phyloP scores from a whole-genome alignment of 768 basidiomycete species.

The Clitopilus passeckerianus region DNA sequence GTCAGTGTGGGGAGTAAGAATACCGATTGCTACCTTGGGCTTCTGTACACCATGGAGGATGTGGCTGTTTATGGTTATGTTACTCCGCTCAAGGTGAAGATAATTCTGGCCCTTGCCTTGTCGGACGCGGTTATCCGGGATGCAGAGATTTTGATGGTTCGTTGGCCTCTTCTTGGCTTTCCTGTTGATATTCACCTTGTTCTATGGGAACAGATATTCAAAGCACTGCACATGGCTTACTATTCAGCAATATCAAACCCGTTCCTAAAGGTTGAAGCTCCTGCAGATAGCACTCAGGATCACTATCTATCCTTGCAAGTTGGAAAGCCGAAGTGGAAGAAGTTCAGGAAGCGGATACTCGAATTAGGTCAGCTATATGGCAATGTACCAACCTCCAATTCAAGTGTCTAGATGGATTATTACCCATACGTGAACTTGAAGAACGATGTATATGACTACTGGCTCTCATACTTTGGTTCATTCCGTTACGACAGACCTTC shows the following conservation, averaged over 20 bases:
- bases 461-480: neutral
- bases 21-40: conserved; percentile 77
- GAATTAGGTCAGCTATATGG: conserved; percentile 64
- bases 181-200: neutral
- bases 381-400: conserved; percentile 23
- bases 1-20: conserved; percentile 52
- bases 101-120: conserved; percentile 74
- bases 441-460: no score
- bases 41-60: conserved; percentile 89
- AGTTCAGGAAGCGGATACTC: conserved; percentile 67
- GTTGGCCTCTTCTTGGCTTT: conserved; percentile 15
- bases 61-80: conserved; percentile 91
- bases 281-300: conserved; percentile 44
- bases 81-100: conserved; percentile 84
- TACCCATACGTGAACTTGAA: neutral
- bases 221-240: conserved; percentile 85
- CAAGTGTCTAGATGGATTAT: conserved; percentile 10
- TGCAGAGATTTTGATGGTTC: conserved; percentile 69
- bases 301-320: conserved; percentile 51
- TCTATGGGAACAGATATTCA: conserved; percentile 60
- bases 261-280: conserved; percentile 64
- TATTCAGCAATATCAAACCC: conserved; percentile 82
- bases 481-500: conserved; percentile 4
- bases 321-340: conserved; percentile 64
- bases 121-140: conserved; percentile 81